Evolutionary conservation across 1,284 basidiomycete genomes (phyloP).

Genomic region (Trametes versicolor): DNA sequence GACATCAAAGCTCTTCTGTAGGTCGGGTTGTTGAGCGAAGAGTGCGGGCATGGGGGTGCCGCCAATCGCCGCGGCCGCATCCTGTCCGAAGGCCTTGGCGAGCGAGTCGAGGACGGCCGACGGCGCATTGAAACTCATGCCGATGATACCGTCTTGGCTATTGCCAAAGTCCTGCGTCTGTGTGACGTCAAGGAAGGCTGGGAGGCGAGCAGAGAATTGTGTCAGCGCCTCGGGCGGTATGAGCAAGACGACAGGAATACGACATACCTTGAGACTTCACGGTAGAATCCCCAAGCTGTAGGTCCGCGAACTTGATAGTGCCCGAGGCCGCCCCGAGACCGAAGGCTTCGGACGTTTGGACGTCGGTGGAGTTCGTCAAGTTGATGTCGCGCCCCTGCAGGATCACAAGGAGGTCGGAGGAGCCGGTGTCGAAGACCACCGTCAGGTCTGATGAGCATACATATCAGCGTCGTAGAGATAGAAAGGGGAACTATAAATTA

Average conservation of each 20-base stretch:
- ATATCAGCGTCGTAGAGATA: background rate
- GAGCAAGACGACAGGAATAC: too few relatives aligned
- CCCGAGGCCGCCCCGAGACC: constrained; percentile 40
- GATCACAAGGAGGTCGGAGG: constrained; percentile 21
- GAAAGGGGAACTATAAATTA: too few relatives aligned
- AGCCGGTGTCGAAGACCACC: constrained; percentile 24
- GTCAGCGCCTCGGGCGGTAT: too few relatives aligned
- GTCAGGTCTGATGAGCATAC: constrained; percentile 11
- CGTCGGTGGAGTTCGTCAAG: constrained; percentile 37
- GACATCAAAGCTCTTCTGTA: constrained; percentile 43
- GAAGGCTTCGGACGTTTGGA: constrained; percentile 27
- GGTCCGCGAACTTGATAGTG: constrained; percentile 39
- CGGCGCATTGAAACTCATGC: constrained; percentile 31
- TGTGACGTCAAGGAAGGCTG: constrained; percentile 44
- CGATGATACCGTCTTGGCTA: constrained; percentile 20
- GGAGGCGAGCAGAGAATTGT: background rate
- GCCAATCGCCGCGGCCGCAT: constrained; percentile 8
- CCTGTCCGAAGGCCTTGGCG: constrained; percentile 4
- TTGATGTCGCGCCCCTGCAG: constrained; percentile 17
- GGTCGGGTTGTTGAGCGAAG: constrained; percentile 21
- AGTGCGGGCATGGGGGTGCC: constrained; percentile 20
- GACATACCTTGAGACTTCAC: constrained; percentile 42
- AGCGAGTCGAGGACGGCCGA: constrained; percentile 18
- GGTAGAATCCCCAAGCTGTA: constrained; percentile 40
- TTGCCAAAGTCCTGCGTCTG: constrained; percentile 16